A percentile compares a stretch with the other conserved stretches of the same genome.
These are phyloP conservation scores for Botrytis sinoallii DNA, from an alignment of 2,329 filamentous ascomycete species.

Conservation along the genomic window DNA sequence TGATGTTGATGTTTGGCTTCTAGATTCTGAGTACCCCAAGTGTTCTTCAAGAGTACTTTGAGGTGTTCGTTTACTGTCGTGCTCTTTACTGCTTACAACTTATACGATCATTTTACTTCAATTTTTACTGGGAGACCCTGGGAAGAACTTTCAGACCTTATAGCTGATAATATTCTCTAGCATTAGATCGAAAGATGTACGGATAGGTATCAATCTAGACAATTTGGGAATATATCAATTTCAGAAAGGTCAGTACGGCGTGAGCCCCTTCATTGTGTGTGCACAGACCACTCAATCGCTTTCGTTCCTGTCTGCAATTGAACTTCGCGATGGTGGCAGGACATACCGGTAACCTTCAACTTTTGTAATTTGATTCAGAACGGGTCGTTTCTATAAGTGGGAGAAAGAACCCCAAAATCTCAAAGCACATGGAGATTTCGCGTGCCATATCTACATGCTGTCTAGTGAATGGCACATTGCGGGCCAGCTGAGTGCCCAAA, in stretches of 20 bases:
- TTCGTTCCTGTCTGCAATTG: neutral
- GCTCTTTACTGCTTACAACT: neutral
- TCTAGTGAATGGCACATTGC: neutral
- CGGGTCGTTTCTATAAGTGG: neutral
- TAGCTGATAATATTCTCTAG: neutral
- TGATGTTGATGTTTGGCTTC: neutral
- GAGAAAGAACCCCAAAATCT: neutral
- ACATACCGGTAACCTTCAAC: neutral
- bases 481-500: conserved; percentile 1
- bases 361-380: neutral
- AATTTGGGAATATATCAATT: neutral
- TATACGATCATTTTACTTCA: neutral
- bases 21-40: neutral
- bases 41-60: neutral
- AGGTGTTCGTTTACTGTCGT: neutral
- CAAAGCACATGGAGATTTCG: neutral
- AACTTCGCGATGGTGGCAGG: neutral
- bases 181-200: neutral
- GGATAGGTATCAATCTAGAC: neutral
- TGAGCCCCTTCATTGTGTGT: neutral
- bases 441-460: neutral
- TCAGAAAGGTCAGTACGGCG: neutral
- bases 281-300: neutral
- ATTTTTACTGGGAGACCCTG: too few species aligned
- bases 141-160: neutral